Evolutionary conservation across 2,329 filamentous ascomycete species (phyloP).

Genomic region (Colletotrichum chrysophilum): DNA sequence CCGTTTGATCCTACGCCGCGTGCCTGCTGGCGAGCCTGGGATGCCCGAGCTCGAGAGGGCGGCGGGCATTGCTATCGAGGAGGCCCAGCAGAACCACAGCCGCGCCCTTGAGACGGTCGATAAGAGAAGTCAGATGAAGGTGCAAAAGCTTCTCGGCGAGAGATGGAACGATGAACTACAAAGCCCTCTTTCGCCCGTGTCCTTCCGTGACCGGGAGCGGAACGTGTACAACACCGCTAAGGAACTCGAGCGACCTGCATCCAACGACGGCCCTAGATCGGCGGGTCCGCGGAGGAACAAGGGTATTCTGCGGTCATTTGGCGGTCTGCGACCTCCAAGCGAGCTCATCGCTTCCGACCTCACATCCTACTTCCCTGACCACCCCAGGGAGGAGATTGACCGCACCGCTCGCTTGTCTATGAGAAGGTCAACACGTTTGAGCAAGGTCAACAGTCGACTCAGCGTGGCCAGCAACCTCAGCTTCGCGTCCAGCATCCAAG

Average conservation of each 20-base stretch:
- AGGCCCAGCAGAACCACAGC: conserved; percentile 76
- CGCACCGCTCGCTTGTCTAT: conserved; percentile 93
- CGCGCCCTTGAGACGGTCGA: conserved; percentile 69
- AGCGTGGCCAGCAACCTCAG: conserved; percentile 95
- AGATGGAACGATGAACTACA: conserved; percentile 80
- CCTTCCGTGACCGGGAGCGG: conserved; percentile 72
- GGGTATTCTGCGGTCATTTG: conserved; percentile 77
- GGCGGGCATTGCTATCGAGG: conserved; percentile 87
- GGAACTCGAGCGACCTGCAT: conserved; percentile 62
- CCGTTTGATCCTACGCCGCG: conserved; percentile 87
- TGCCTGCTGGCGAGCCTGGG: conserved; percentile 90
- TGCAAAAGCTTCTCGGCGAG: conserved; percentile 88
- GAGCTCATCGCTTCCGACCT: conserved; percentile 97
- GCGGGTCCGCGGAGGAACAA: conserved; percentile 46
- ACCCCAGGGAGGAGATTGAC: conserved; percentile 92
- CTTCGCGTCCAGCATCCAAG: conserved; percentile 88
- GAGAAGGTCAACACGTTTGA: conserved; percentile 86
- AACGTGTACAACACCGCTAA: conserved; percentile 66
- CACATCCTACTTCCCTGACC: conserved; percentile 96
- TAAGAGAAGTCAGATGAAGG: conserved; percentile 82
- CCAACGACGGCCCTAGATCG: conserved; percentile 41
- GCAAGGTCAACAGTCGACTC: conserved; percentile 89
- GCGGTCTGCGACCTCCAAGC: conserved; percentile 90
- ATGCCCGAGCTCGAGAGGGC: conserved; percentile 85
- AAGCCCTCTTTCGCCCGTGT: conserved; percentile 85